A percentile compares a stretch with the other conserved stretches of the same genome.
phyloP scores from a whole-genome alignment of 1,284 basidiomycete genomes.

The Puccinia sorghi region DNA sequence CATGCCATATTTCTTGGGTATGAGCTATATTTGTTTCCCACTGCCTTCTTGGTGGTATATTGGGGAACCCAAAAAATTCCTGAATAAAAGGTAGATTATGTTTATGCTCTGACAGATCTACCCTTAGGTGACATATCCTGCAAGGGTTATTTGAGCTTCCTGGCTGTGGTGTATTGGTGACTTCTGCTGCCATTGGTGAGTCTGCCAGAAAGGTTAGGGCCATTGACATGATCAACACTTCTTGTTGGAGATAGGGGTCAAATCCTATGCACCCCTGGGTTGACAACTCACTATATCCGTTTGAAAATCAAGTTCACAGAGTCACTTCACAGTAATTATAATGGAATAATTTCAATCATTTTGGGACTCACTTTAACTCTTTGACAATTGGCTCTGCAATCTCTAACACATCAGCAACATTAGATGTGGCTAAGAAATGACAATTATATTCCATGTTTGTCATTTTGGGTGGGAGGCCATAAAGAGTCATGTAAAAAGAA shows the following conservation, averaged over 20 bases:
- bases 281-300: neutral
- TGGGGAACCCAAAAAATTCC: too few species aligned
- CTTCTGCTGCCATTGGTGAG: neutral
- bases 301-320: too few species aligned
- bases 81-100: too few species aligned
- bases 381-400: constrained; percentile 57
- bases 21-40: too few species aligned
- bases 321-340: too few species aligned
- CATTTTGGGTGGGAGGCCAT: neutral
- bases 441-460: constrained; percentile 20
- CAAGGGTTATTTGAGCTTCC: neutral
- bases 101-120: neutral
- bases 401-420: too few species aligned
- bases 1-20: too few species aligned
- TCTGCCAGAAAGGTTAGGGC: neutral
- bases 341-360: too few species aligned
- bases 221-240: neutral
- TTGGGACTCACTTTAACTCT: constrained; percentile 57
- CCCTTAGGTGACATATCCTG: neutral
- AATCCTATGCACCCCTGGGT: neutral
- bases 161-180: neutral
- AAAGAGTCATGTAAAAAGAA: neutral
- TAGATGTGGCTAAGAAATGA: neutral
- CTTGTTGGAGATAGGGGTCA: too few species aligned
- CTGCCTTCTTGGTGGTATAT: too few species aligned